phyloP scores from a whole-genome alignment of 345 rosid species.

The Mangifera indica region DNA sequence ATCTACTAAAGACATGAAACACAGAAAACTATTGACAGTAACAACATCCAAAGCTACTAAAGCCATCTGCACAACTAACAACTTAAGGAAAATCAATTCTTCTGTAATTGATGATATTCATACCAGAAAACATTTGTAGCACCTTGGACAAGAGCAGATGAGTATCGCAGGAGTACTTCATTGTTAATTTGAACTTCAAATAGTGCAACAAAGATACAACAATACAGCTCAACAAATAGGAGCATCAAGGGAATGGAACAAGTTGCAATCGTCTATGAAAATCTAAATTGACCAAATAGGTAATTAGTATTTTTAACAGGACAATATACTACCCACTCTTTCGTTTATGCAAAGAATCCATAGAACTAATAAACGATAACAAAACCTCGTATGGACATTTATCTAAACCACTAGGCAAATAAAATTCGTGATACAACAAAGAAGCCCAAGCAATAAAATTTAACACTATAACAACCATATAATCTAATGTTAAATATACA shows the following conservation, averaged over 20 bases:
- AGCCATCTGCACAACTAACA: neutral
- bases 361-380: too few relatives aligned
- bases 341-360: too few relatives aligned
- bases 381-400: too few relatives aligned
- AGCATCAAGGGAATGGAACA: neutral
- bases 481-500: too few relatives aligned
- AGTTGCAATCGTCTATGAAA: neutral
- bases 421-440: too few relatives aligned
- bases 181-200: slow-evolving; percentile 80
- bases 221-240: neutral
- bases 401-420: too few relatives aligned
- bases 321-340: too few relatives aligned
- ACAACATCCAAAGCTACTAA: neutral
- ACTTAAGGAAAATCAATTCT: slow-evolving; percentile 15
- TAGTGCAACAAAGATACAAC: slow-evolving; percentile 43
- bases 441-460: too few relatives aligned
- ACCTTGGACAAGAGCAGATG: slow-evolving; percentile 97
- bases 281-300: neutral
- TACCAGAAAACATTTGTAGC: slow-evolving; percentile 99
- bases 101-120: slow-evolving; percentile 22
- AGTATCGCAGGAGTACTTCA: slow-evolving; percentile 81
- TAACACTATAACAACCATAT: too few relatives aligned
- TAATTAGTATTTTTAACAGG: neutral
- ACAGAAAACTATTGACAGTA: too few relatives aligned
- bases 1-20: too few relatives aligned